Evolutionary conservation across 2,329 filamentous ascomycete species (phyloP).

Genomic region (Aspergillus fumigatus): DNA sequence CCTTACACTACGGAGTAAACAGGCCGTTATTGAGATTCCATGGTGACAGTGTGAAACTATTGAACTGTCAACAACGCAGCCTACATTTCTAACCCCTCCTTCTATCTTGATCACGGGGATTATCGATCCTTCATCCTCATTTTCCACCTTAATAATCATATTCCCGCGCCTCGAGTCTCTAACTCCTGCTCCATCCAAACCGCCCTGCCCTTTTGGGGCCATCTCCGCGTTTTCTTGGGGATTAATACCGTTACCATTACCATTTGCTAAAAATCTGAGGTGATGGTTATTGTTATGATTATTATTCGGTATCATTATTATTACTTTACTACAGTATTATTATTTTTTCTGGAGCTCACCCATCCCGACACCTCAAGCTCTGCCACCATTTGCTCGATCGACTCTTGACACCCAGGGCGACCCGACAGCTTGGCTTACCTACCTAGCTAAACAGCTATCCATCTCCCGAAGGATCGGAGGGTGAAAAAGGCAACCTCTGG

Average conservation of each 20-base stretch:
- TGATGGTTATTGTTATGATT: too few relatives aligned
- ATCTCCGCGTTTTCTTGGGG: neutral
- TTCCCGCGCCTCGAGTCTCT: conserved; percentile 3
- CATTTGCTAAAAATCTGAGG: neutral
- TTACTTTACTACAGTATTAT: neutral
- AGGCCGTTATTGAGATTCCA: neutral
- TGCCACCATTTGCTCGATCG: conserved; percentile 9
- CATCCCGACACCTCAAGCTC: neutral
- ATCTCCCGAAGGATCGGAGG: conserved; percentile 13
- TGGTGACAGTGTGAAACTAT: neutral
- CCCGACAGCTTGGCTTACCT: conserved; percentile 20
- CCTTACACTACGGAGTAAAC: neutral
- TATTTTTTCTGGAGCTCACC: neutral
- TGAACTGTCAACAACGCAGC: neutral
- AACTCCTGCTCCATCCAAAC: conserved; percentile 2
- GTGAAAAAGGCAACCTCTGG: conserved; percentile 7
- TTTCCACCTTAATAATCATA: conserved; percentile 3
- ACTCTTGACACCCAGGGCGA: conserved; percentile 10
- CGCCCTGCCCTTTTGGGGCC: conserved; percentile 1
- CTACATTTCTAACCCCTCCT: neutral
- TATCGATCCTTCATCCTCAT: conserved; percentile 3
- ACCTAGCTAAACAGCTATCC: neutral
- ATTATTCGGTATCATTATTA: neutral
- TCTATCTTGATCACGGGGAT: conserved; percentile 1
- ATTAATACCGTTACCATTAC: neutral